A percentile compares a stretch with the other conserved stretches of the same genome.
Conservation (phyloP, 2,329 filamentous ascomycete species). For the Gliomastix tumulicola region DNA sequence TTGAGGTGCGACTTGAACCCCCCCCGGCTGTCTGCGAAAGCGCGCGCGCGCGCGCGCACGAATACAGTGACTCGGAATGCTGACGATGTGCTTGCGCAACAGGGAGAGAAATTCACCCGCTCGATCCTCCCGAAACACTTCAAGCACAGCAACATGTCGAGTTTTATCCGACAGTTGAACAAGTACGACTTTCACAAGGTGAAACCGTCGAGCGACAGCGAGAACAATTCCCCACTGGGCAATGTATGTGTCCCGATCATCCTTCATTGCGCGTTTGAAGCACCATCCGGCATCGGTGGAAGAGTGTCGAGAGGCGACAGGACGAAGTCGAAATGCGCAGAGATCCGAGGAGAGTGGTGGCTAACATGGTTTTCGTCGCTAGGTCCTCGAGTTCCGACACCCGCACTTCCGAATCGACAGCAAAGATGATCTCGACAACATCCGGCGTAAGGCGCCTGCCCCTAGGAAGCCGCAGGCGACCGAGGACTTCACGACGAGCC, state of each 20-base stretch:
- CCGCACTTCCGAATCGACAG: constrained; percentile 93
- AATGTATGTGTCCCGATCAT: no score
- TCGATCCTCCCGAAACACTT: constrained; percentile 96
- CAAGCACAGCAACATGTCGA: constrained; percentile 98
- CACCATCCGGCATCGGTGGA: no score
- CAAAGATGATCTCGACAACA: constrained; percentile 94
- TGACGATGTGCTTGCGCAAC: constrained; percentile 3
- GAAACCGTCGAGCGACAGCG: constrained; percentile 39
- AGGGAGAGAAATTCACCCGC: constrained; percentile 99
- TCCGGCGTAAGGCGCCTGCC: constrained; percentile 88
- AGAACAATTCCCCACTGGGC: constrained; percentile 23
- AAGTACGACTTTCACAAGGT: constrained; percentile 99
- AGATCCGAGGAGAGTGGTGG: no score
- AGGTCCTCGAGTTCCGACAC: constrained; percentile 77
- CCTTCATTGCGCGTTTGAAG: no score
- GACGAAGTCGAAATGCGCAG: no score
- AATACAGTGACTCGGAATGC: background rate
- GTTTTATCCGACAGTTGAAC: constrained; percentile 91
- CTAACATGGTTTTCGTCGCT: no score
- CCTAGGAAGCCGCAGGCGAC: constrained; percentile 64
- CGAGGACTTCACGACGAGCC: constrained; percentile 72
- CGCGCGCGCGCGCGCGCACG: no score
- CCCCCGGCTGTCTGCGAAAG: constrained; percentile 7
- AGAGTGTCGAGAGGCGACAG: no score
- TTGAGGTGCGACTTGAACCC: constrained; percentile 61